Conservation (phyloP, 441 rosid species). For the Euphorbia schlechtendalii region DNA sequence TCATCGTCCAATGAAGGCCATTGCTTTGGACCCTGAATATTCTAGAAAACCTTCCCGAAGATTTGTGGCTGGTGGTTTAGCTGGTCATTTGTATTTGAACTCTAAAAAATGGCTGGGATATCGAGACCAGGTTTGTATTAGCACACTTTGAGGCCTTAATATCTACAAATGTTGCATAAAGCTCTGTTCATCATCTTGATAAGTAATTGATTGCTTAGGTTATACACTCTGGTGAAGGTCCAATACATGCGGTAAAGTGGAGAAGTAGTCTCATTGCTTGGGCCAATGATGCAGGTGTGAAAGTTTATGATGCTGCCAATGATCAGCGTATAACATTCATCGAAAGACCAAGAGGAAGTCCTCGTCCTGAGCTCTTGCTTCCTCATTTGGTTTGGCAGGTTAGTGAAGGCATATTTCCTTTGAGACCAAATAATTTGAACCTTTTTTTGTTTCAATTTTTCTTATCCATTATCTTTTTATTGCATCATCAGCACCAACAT, state of each 20-base stretch:
- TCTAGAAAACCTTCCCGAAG: slow-evolving; percentile 60
- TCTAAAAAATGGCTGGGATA: slow-evolving; percentile 87
- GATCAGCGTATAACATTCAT: slow-evolving; percentile 92
- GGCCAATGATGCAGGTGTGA: slow-evolving; percentile 99
- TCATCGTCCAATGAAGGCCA: slow-evolving; percentile 97
- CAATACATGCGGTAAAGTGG: slow-evolving; percentile 92
- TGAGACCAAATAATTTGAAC: slow-evolving; percentile 11
- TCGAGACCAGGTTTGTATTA: slow-evolving; percentile 70
- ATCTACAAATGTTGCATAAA: not conserved
- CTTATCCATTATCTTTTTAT: not conserved
- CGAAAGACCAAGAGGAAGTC: slow-evolving; percentile 89
- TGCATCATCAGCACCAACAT: slow-evolving; percentile 4
- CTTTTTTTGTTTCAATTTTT: not conserved
- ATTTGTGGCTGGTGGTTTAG: slow-evolving; percentile 95
- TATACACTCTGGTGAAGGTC: slow-evolving; percentile 97
- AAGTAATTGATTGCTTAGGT: slow-evolving; percentile 43
- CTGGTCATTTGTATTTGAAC: slow-evolving; percentile 81
- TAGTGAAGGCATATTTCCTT: slow-evolving; percentile 19
- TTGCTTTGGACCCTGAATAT: slow-evolving; percentile 90
- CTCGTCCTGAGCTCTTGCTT: slow-evolving; percentile 80
- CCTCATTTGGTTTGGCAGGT: slow-evolving; percentile 99
- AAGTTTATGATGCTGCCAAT: slow-evolving; percentile 88
- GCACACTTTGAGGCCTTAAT: slow-evolving; percentile 7
- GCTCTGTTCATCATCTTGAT: slow-evolving; percentile 13
- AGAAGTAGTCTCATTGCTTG: slow-evolving; percentile 89